These are phyloP conservation scores for Eucalyptus polybractea DNA, from an alignment of 345 rosid genomes.

Conservation along the genomic window DNA sequence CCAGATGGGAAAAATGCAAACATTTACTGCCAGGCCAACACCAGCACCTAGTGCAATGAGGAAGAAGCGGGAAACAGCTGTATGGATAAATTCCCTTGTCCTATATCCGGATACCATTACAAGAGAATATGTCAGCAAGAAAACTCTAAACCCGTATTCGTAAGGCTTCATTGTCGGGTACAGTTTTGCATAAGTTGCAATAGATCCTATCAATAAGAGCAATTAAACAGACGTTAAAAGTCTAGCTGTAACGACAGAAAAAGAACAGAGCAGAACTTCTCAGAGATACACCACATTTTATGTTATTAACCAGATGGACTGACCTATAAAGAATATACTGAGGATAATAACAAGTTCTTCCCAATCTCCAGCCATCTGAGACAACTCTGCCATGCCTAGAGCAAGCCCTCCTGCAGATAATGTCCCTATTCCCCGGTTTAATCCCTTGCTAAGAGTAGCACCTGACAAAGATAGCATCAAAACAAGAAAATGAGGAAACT, in stretches of 20 bases:
- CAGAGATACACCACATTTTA: background rate
- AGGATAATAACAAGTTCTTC: conserved; percentile 55
- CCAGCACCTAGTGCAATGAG: conserved; percentile 86
- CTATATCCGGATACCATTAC: conserved; percentile 77
- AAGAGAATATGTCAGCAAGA: conserved; percentile 72
- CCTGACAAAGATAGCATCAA: conserved; percentile 21
- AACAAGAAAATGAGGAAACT: background rate
- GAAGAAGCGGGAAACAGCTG: conserved; percentile 64
- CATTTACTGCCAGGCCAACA: conserved; percentile 61
- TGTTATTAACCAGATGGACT: background rate
- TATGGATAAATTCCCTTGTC: conserved; percentile 62
- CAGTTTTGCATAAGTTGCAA: conserved; percentile 57
- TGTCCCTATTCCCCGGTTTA: conserved; percentile 81
- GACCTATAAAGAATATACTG: conserved; percentile 72
- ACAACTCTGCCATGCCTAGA: conserved; percentile 72
- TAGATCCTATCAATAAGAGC: conserved; percentile 39
- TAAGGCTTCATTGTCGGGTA: conserved; percentile 86
- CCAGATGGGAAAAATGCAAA: conserved; percentile 93
- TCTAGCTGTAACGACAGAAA: background rate
- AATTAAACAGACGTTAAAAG: background rate
- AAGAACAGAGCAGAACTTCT: background rate
- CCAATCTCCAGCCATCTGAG: conserved; percentile 50
- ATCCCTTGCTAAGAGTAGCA: conserved; percentile 92
- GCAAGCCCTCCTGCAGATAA: conserved; percentile 95
- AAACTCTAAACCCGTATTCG: conserved; percentile 88